A percentile compares a stretch with the other conserved stretches of the same genome.
Evolutionary conservation across 345 rosid genomes (phyloP).

Genomic region (Odontarrhena argentea): DNA sequence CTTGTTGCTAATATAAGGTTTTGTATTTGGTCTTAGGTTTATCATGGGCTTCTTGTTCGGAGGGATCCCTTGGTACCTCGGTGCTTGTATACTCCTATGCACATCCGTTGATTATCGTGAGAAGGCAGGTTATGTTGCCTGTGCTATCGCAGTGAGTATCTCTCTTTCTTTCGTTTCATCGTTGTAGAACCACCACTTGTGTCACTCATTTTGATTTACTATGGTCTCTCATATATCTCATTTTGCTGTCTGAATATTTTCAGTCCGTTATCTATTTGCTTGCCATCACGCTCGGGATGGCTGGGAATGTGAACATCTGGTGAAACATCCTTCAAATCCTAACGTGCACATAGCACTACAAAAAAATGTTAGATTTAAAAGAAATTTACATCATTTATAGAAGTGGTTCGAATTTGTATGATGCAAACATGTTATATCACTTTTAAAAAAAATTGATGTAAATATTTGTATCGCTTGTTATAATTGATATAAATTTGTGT

Average conservation of each 20-base stretch:
- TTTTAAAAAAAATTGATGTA: too few species aligned
- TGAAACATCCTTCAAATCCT: slow-evolving; percentile 20
- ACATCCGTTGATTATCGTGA: slow-evolving; percentile 66
- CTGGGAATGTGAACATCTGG: slow-evolving; percentile 58
- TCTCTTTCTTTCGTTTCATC: slow-evolving; percentile 1
- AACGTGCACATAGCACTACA: neutral
- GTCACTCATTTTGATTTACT: neutral
- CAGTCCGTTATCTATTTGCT: slow-evolving; percentile 67
- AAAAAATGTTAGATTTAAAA: too few species aligned
- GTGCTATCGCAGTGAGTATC: slow-evolving; percentile 71
- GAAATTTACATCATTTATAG: too few species aligned
- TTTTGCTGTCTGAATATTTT: slow-evolving; percentile 7
- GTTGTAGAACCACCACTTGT: neutral
- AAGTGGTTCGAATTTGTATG: too few species aligned
- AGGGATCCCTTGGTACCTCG: slow-evolving; percentile 86
- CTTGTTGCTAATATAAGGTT: neutral
- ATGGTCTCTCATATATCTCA: slow-evolving; percentile 10
- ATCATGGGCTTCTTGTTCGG: slow-evolving; percentile 78
- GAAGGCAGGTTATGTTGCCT: slow-evolving; percentile 85
- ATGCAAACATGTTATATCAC: too few species aligned
- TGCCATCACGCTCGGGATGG: slow-evolving; percentile 59
- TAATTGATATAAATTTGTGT: too few species aligned
- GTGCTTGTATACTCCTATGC: slow-evolving; percentile 60
- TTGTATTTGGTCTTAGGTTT: slow-evolving; percentile 53
- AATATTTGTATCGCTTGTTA: too few species aligned